Evolutionary conservation across 2,329 filamentous ascomycete genomes (phyloP).

Genomic region (Talaromyces sp.): DNA sequence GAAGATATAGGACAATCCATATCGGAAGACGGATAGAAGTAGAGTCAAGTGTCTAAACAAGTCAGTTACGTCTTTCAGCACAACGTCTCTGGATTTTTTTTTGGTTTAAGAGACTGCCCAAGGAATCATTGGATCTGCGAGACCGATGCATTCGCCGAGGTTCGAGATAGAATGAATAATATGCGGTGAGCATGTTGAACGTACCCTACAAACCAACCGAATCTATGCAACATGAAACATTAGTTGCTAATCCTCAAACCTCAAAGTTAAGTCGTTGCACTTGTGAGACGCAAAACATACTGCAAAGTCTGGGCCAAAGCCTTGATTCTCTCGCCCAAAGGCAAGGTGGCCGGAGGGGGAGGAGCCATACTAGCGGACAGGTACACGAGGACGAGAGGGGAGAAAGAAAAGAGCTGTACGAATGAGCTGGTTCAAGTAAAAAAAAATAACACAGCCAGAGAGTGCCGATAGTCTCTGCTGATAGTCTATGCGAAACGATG

Average conservation of each 20-base stretch:
- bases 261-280: background rate
- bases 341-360: conserved; percentile 63
- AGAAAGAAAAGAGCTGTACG: background rate
- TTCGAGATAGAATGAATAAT: conserved; percentile 8
- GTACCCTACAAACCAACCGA: conserved; percentile 78
- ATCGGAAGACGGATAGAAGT: conserved; percentile 76
- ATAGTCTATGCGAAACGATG: background rate
- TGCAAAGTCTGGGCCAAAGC: conserved; percentile 83
- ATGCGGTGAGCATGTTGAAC: conserved; percentile 28
- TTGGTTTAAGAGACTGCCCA: background rate
- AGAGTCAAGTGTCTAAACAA: conserved; percentile 71
- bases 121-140: no score
- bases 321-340: conserved; percentile 69
- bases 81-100: background rate
- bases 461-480: background rate
- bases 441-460: background rate
- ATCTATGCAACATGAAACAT: conserved; percentile 19
- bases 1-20: conserved; percentile 76
- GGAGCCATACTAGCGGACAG: conserved; percentile 56
- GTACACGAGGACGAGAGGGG: background rate
- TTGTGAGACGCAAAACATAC: conserved; percentile 51
- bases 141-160: background rate
- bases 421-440: background rate
- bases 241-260: background rate
- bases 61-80: conserved; percentile 21